These are phyloP conservation scores for Spatholobus suberectus DNA, from an alignment of 306 rosid genomes.

Conservation along the genomic window DNA sequence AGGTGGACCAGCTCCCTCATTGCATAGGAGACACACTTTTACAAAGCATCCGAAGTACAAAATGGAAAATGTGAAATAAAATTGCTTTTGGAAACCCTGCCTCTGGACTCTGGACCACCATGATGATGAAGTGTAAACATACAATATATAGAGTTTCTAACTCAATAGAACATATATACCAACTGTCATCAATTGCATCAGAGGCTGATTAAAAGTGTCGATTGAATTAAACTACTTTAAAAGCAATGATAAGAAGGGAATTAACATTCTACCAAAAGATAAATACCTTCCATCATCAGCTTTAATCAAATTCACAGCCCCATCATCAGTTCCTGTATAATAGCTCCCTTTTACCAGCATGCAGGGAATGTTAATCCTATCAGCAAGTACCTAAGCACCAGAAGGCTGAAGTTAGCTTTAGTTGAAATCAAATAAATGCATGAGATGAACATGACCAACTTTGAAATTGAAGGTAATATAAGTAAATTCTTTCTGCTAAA, in stretches of 20 bases:
- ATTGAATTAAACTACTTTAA: constrained; percentile 15
- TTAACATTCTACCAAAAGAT: constrained; percentile 31
- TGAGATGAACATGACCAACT: constrained; percentile 24
- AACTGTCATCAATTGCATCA: constrained; percentile 28
- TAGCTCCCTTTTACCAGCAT: constrained; percentile 98
- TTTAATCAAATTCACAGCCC: constrained; percentile 95
- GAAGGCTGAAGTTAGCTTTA: constrained; percentile 43
- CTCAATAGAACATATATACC: constrained; percentile 12
- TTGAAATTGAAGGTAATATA: constrained; percentile 22
- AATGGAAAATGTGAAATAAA: constrained; percentile 18
- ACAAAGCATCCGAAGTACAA: constrained; percentile 27
- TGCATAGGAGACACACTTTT: constrained; percentile 27
- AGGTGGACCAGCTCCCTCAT: constrained; percentile 19
- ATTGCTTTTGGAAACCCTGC: constrained; percentile 13
- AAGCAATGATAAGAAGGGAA: constrained; percentile 35
- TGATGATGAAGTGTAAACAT: neutral
- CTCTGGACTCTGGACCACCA: constrained; percentile 19
- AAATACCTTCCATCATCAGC: constrained; percentile 85
- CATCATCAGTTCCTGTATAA: constrained; percentile 98
- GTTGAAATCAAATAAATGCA: constrained; percentile 32
- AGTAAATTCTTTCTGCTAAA: constrained; percentile 25
- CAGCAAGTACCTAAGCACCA: constrained; percentile 90
- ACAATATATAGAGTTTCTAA: constrained; percentile 25
- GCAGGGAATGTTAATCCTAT: constrained; percentile 91
- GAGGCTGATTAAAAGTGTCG: constrained; percentile 30